Evolutionary conservation across 2,329 filamentous ascomycete genomes (phyloP).

Genomic region (Monosporascus sp.): DNA sequence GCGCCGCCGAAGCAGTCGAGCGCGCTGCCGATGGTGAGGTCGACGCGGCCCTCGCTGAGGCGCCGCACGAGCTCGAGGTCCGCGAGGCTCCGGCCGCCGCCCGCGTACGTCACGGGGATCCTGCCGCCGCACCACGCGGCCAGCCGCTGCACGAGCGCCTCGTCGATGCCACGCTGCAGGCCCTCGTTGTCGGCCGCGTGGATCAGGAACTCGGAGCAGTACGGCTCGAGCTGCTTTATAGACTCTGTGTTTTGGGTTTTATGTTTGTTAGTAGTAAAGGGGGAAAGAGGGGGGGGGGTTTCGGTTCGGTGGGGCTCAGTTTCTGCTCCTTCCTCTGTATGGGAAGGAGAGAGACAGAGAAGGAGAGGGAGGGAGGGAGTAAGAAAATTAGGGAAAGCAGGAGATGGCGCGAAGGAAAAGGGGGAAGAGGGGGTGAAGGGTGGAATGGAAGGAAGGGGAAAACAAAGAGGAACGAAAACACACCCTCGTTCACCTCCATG

Average conservation of each 20-base stretch:
- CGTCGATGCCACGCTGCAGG: conserved; percentile 84
- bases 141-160: conserved; percentile 70
- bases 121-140: conserved; percentile 69
- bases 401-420: too few species aligned
- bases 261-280: neutral
- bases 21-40: conserved; percentile 93
- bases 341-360: too few species aligned
- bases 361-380: too few species aligned
- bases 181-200: conserved; percentile 97
- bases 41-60: conserved; percentile 75
- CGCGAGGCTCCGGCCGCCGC: conserved; percentile 75
- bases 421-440: neutral
- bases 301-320: neutral
- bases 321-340: neutral
- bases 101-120: conserved; percentile 93
- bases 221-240: conserved; percentile 75
- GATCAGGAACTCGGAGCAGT: conserved; percentile 94
- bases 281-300: neutral
- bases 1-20: conserved; percentile 91
- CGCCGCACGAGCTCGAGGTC: conserved; percentile 78
- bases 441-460: neutral
- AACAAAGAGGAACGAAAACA: conserved; percentile 9
- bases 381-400: too few species aligned
- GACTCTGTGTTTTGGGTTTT: conserved; percentile 51
- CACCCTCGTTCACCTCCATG: conserved; percentile 87